Conservation (phyloP, 2,329 filamentous ascomycete genomes). For the Epichloe elymi region DNA sequence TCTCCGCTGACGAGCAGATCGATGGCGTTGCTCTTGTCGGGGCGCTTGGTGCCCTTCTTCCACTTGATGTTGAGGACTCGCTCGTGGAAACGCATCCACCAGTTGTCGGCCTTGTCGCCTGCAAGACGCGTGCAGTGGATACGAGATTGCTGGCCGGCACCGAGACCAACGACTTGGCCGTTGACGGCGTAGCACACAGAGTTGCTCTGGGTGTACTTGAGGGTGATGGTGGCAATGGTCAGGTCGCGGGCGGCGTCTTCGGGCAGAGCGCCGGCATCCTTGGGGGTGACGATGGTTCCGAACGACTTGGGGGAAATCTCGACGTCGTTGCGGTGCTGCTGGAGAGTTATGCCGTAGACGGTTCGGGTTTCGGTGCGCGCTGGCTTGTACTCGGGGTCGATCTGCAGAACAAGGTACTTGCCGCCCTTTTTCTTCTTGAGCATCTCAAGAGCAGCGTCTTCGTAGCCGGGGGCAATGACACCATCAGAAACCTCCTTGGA, state of each 20-base stretch:
- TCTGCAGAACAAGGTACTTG: constrained; percentile 90
- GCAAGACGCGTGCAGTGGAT: constrained; percentile 98
- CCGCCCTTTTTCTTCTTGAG: constrained; percentile 97
- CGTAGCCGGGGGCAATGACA: constrained; percentile 82
- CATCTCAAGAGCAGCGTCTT: constrained; percentile 74
- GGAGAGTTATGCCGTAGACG: constrained; percentile 78
- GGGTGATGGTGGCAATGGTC: constrained; percentile 86
- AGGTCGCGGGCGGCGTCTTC: constrained; percentile 78
- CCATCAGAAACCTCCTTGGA: constrained; percentile 95
- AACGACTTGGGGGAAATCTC: constrained; percentile 84
- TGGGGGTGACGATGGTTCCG: constrained; percentile 72
- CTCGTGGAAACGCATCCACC: constrained; percentile 98
- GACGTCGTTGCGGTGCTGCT: constrained; percentile 87
- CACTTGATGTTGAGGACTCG: constrained; percentile 80
- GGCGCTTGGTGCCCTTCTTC: constrained; percentile 94
- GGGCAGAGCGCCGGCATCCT: constrained; percentile 58
- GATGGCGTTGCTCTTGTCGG: constrained; percentile 97
- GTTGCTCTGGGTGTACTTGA: constrained; percentile 99
- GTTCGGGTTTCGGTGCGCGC: constrained; percentile 71
- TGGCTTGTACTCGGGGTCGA: constrained; percentile 77
- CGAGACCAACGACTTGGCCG: constrained; percentile 86
- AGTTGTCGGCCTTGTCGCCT: constrained; percentile 97
- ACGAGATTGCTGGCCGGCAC: constrained; percentile 90
- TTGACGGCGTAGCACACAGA: constrained; percentile 95
- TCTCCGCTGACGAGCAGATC: constrained; percentile 87